Evolutionary conservation across 768 basidiomycete species (phyloP), one percentile per base, ranked within the genome.

Genomic region (Amanita subjunquillea): DNA sequence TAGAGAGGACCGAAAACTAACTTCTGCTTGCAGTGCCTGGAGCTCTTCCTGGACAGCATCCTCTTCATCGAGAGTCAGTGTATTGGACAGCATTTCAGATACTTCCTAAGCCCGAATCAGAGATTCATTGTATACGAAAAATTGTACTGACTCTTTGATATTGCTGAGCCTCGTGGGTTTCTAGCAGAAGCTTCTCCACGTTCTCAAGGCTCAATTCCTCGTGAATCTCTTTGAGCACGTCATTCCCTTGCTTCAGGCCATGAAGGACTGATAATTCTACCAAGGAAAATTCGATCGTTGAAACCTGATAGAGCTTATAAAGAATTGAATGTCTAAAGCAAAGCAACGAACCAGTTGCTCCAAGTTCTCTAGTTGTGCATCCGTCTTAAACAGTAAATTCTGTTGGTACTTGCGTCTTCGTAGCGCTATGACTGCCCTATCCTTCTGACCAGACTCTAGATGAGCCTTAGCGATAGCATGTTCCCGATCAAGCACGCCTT

Each of bases 391-490:
- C 15, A 99, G 72, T 36, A 99, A 71, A 53, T 82, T 74, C 64
- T 97, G 90, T 62, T 98, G 96, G 63, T 96, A 97, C 69, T 97
- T 98, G 55, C 91, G 79, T 61, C 86, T 80, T 52, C 96, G 80
- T 42, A 99, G 73, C 1, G 96, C 92, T 57, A 87, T 80, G 52
- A 92, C 66, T 4, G 96, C 96, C 34, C 89, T 77, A 54, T 91
- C 86, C 69, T 91, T 94, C 66, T 90, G 78, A 2, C 93, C 94
- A 6, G 76, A 73, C 25, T 76, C 77, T 6, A 99, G 75, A 55
- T 94, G 87, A 43, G 80, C 72, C 66, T 80, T 89, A 20, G 96
- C 96, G 54, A 97, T 91, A 58, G 82, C 83, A 59, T 89, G 82
- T 66, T 99, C 96, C 36, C 91, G 77, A 53, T 90, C 85, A 48